These are phyloP conservation scores for Prunus persica DNA, from an alignment of 306 rosid genomes.

Conservation along the genomic window DNA sequence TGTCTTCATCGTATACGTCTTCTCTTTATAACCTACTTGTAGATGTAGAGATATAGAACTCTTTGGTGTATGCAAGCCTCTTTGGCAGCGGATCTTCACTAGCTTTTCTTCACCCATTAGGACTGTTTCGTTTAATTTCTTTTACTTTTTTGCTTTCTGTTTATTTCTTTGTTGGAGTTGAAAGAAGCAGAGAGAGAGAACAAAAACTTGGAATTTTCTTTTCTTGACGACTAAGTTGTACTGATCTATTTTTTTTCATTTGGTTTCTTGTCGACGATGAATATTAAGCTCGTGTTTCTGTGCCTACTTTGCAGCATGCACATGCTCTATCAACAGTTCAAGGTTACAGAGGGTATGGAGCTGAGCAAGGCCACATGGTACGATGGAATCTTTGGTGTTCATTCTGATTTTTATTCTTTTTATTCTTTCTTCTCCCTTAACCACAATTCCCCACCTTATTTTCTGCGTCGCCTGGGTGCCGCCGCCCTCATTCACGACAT, in stretches of 20 bases:
- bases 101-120: too few species aligned
- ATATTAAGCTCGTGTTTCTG: background rate
- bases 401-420: background rate
- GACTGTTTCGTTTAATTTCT: too few species aligned
- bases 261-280: too few species aligned
- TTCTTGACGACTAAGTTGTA: too few species aligned
- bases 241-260: too few species aligned
- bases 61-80: too few species aligned
- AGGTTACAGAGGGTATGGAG: conserved; percentile 70
- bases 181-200: background rate
- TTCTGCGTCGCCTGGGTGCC: background rate
- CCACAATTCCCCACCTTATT: background rate
- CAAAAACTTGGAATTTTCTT: background rate
- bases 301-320: conserved; percentile 41
- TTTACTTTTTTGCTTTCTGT: background rate
- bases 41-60: too few species aligned
- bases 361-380: conserved; percentile 70
- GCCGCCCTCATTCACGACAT: too few species aligned
- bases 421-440: background rate
- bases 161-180: background rate
- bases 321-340: conserved; percentile 41
- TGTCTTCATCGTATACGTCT: too few species aligned
- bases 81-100: too few species aligned
- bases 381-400: background rate
- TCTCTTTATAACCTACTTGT: too few species aligned